phyloP scores from a whole-genome alignment of 345 rosid genomes.

The Toxicodendron radicans region DNA sequence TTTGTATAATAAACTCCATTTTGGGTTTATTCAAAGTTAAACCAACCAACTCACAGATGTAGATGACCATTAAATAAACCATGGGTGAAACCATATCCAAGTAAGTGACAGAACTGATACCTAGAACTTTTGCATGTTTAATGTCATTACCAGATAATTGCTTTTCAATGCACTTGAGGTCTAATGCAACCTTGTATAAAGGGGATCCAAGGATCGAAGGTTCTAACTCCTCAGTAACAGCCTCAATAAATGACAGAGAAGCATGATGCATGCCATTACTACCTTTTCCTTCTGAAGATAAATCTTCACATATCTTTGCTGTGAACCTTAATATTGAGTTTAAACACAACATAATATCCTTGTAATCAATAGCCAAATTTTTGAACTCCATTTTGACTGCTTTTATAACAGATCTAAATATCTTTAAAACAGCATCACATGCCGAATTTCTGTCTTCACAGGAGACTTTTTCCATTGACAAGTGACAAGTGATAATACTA shows the following conservation, averaged over 20 bases:
- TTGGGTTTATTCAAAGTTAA: constrained; percentile 14
- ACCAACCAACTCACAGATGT: constrained; percentile 30
- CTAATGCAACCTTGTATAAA: constrained; percentile 47
- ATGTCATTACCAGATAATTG: constrained; percentile 21
- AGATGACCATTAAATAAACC: constrained; percentile 42
- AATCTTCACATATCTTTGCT: constrained; percentile 33
- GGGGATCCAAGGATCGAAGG: constrained; percentile 52
- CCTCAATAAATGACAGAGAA: constrained; percentile 37
- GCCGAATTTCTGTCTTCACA: constrained; percentile 31
- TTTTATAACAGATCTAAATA: constrained; percentile 49
- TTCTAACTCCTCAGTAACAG: constrained; percentile 41
- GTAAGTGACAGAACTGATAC: constrained; percentile 21
- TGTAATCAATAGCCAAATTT: constrained; percentile 28
- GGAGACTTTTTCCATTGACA: constrained; percentile 15
- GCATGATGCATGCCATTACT: constrained; percentile 14
- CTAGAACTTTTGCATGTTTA: constrained; percentile 23
- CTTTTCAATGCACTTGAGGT: constrained; percentile 35
- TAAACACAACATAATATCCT: constrained; percentile 39
- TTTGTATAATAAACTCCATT: constrained; percentile 22
- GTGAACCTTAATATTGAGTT: constrained; percentile 39
- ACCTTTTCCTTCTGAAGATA: constrained; percentile 17
- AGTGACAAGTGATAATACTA: constrained; percentile 28
- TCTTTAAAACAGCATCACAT: constrained; percentile 41
- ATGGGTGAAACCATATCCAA: constrained; percentile 53
- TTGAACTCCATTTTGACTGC: constrained; percentile 42